phyloP scores from a whole-genome alignment of 495 filamentous ascomycete genomes.

The Trichoderma gamsii region DNA sequence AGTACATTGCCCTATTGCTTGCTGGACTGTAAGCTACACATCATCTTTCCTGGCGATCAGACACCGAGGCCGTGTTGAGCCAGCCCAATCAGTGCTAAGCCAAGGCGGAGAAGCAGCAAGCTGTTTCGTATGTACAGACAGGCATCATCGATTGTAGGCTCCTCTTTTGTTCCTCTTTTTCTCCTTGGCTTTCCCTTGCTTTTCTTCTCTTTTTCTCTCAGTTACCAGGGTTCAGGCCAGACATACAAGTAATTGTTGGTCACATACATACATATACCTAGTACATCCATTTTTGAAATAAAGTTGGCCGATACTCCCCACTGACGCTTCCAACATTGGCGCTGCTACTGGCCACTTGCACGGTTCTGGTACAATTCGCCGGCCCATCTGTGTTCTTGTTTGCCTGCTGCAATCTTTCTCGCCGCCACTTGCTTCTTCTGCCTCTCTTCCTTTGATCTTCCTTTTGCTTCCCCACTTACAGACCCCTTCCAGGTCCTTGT shows the following conservation, averaged over 20 bases:
- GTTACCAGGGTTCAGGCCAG: background rate
- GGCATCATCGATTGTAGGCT: background rate
- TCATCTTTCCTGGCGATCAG: too few species aligned
- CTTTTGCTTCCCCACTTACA: too few species aligned
- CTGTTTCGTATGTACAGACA: background rate
- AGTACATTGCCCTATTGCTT: too few species aligned
- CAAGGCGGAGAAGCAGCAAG: background rate
- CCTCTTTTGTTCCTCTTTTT: background rate
- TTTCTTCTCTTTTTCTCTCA: background rate
- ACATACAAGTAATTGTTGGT: too few species aligned
- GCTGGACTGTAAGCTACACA: too few species aligned
- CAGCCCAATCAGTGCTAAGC: background rate
- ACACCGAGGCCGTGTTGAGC: too few species aligned
- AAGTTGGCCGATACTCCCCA: slow-evolving; percentile 4
- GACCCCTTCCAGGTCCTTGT: too few species aligned
- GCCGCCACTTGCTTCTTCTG: background rate
- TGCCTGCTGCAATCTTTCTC: background rate
- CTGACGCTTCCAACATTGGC: background rate
- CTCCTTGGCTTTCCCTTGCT: background rate
- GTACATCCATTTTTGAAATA: background rate
- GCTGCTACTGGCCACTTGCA: background rate
- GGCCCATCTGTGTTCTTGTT: background rate
- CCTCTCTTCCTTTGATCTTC: background rate
- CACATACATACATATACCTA: too few species aligned
- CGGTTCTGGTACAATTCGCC: background rate